Base-by-base conservation (phyloP, 768 basidiomycete genomes). In the Pulveroboletus sp. region DNA sequence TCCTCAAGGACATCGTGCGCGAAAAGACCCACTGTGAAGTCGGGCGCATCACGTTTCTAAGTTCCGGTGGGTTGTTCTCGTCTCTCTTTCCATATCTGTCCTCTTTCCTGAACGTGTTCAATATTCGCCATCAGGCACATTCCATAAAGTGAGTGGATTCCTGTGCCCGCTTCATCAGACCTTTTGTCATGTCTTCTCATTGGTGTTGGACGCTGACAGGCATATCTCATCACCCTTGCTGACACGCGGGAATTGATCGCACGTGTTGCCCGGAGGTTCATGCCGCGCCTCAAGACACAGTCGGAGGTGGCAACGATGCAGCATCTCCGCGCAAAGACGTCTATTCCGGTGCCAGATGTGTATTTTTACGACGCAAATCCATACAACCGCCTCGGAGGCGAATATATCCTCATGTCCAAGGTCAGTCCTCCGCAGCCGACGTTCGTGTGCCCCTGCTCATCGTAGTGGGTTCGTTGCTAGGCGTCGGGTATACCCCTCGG, bases 341-440 rank as follows among this genome's bases (percentile, higher is more conserved):
- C 71, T 47, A 73, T 91, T 18, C 89, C 89, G 1, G 85, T 92
- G 15, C 89, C 90, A 0, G 75, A 70, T 28, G 80, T 93, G 5
- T 86, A 85, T 53, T 79, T 81, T 64, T 85, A 86, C 65, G 88
- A 92, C 58, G 77, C 89, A 1, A 90, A 90, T 60, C 89, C 89
- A 8, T 88, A 81, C 65, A 92, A 93, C 63, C 81, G 86, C 11
- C 74, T 93, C 27, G 90, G 89, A 0, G 86, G 86, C 17, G 90
- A 93, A 66, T 92, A 83, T 58, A 89, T 92, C 55, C 64, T 93
- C 53, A 89, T 92, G 89, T 86, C 86, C 47, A 90, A 85, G 80
- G 89, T 86, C 53, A 21, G 39, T 78, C 69, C 28, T 2, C 12
- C 12, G 39, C 14, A 31, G 28, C 36, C 39, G 52, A 51, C 52